A percentile compares a stretch with the other conserved stretches of the same genome.
These are phyloP conservation scores for Polytrichum formosum DNA, from an alignment of 225 moss, liverwort and hornwort species.

Conservation along the genomic window DNA sequence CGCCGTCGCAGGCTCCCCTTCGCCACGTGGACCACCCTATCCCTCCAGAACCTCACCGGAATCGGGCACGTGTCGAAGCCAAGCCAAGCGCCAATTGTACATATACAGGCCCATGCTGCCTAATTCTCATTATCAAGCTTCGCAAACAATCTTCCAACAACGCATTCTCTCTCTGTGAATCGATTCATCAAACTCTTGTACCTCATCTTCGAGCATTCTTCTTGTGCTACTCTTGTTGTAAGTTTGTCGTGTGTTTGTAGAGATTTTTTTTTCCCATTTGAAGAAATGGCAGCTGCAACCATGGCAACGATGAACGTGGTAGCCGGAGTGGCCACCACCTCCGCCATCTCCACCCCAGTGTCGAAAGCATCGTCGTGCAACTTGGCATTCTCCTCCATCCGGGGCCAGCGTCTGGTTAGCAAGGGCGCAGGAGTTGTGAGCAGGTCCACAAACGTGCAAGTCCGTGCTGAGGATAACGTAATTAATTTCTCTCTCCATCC, in stretches of 20 bases:
- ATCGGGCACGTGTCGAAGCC: too few species aligned
- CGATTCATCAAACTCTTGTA: too few species aligned
- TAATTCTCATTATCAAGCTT: background rate
- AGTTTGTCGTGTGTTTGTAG: background rate
- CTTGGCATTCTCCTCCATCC: slow-evolving; percentile 19
- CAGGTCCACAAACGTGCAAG: slow-evolving; percentile 20
- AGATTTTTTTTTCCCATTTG: too few species aligned
- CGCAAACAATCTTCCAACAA: background rate
- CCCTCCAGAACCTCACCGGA: too few species aligned
- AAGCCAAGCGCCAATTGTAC: background rate
- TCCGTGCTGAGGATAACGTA: slow-evolving; percentile 38
- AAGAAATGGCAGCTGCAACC: slow-evolving; percentile 28
- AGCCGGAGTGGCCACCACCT: slow-evolving; percentile 17
- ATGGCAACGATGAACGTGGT: slow-evolving; percentile 35
- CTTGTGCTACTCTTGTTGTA: background rate
- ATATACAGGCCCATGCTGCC: background rate
- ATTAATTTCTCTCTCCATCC: too few species aligned
- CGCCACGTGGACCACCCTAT: too few species aligned
- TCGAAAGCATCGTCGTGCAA: slow-evolving; percentile 11
- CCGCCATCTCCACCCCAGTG: slow-evolving; percentile 3
- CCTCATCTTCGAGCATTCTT: too few species aligned
- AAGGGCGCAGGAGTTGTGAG: background rate
- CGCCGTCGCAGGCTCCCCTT: too few species aligned
- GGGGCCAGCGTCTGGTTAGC: slow-evolving; percentile 33
- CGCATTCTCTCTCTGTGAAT: too few species aligned